Conservation (phyloP, 2,329 filamentous ascomycete genomes). For the Teratosphaeria epicoccoides region DNA sequence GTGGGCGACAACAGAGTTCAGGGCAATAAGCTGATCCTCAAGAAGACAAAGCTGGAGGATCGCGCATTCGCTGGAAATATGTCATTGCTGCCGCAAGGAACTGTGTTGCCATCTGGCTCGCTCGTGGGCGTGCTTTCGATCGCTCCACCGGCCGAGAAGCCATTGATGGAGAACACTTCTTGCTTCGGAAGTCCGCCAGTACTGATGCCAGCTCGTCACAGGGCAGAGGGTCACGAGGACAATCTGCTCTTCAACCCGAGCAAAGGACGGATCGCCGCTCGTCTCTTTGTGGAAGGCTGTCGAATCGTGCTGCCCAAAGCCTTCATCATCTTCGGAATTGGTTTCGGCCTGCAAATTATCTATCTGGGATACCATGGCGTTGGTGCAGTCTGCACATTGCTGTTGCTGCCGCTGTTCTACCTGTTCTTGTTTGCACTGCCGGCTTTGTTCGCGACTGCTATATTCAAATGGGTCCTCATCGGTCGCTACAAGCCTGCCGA, state of each 20-base stretch:
- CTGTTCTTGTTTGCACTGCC: constrained; percentile 16
- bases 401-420: constrained; percentile 18
- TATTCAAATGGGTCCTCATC: constrained; percentile 17
- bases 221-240: constrained; percentile 13
- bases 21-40: background rate
- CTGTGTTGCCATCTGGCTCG: background rate
- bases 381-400: constrained; percentile 15
- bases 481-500: constrained; percentile 13
- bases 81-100: background rate
- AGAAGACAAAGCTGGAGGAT: background rate
- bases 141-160: background rate
- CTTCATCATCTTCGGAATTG: constrained; percentile 17
- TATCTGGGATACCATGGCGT: constrained; percentile 13
- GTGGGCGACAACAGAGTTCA: background rate
- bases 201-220: constrained; percentile 17
- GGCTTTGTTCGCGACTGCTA: constrained; percentile 8
- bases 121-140: background rate
- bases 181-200: constrained; percentile 8
- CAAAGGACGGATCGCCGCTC: constrained; percentile 11
- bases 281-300: constrained; percentile 14
- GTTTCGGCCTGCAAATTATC: constrained; percentile 13
- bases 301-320: constrained; percentile 18
- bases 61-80: background rate
- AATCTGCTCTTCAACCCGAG: constrained; percentile 15
- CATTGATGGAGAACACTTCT: background rate